These are phyloP conservation scores for Cyphellophora attinorum DNA, from an alignment of 2,329 filamentous ascomycete species.

Conservation along the genomic window DNA sequence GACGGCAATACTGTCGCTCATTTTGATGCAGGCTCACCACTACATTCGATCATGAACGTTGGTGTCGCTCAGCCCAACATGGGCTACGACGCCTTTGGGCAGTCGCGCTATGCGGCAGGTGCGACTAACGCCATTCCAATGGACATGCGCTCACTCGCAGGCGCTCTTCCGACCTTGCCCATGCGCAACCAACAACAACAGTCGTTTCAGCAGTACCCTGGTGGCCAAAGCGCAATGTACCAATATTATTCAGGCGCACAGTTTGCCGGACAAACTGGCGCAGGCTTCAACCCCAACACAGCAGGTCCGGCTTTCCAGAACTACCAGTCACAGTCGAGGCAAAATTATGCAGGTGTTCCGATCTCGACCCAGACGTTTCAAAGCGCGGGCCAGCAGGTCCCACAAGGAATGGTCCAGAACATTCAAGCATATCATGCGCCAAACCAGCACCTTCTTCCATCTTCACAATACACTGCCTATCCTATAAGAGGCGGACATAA, in stretches of 20 bases:
- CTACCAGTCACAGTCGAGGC: slow-evolving; percentile 17
- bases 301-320: slow-evolving; percentile 11
- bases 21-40: slow-evolving; percentile 4
- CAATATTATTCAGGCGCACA: slow-evolving; percentile 17
- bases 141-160: slow-evolving; percentile 20
- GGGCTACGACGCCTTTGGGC: slow-evolving; percentile 14
- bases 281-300: slow-evolving; percentile 10
- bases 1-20: not conserved
- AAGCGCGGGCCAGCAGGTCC: not conserved
- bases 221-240: slow-evolving; percentile 14
- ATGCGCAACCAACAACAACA: slow-evolving; percentile 15
- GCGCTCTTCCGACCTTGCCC: slow-evolving; percentile 19
- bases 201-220: slow-evolving; percentile 13
- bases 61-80: slow-evolving; percentile 4
- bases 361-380: not conserved
- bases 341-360: slow-evolving; percentile 3
- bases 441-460: slow-evolving; percentile 7
- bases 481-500: no score
- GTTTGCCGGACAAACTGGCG: slow-evolving; percentile 18
- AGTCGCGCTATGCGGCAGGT: slow-evolving; percentile 6
- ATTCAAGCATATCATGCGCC: slow-evolving; percentile 6
- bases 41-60: slow-evolving; percentile 3
- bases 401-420: slow-evolving; percentile 1
- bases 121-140: slow-evolving; percentile 5
- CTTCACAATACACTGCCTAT: no score